phyloP scores from a whole-genome alignment of 352 stramenopile species.

The Hyaloperonospora brassicae region DNA sequence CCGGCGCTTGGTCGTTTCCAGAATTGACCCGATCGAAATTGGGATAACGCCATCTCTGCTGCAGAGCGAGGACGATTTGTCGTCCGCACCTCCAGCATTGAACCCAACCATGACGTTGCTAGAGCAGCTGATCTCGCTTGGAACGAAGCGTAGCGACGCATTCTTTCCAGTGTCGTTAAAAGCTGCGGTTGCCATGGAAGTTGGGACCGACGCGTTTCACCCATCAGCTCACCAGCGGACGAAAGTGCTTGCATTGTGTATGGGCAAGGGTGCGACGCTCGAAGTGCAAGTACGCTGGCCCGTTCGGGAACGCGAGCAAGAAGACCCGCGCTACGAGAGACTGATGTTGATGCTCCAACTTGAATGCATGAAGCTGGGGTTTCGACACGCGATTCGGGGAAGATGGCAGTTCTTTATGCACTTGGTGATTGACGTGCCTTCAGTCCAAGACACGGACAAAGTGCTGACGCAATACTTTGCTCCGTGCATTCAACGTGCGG shows the following conservation, averaged over 20 bases:
- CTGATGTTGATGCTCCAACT: slow-evolving; percentile 84
- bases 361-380: slow-evolving; percentile 66
- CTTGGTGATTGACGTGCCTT: slow-evolving; percentile 63
- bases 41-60: slow-evolving; percentile 40
- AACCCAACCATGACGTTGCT: slow-evolving; percentile 54
- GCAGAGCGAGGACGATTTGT: slow-evolving; percentile 36
- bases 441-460: slow-evolving; percentile 36
- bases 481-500: slow-evolving; percentile 70
- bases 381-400: slow-evolving; percentile 64
- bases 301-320: slow-evolving; percentile 78
- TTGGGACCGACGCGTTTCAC: slow-evolving; percentile 83
- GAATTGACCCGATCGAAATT: slow-evolving; percentile 65
- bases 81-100: slow-evolving; percentile 53
- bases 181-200: slow-evolving; percentile 72
- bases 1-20: slow-evolving; percentile 69
- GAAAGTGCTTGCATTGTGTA: slow-evolving; percentile 68
- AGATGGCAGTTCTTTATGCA: slow-evolving; percentile 84
- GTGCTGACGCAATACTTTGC: slow-evolving; percentile 63
- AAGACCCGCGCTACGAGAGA: slow-evolving; percentile 81
- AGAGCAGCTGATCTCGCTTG: slow-evolving; percentile 74
- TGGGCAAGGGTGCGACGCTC: slow-evolving; percentile 76
- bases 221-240: slow-evolving; percentile 78
- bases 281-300: slow-evolving; percentile 84
- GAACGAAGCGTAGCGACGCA: slow-evolving; percentile 65
- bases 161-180: slow-evolving; percentile 81